Base-by-base conservation (phyloP, 2,329 filamentous ascomycete species). In the Alternaria rosae region DNA sequence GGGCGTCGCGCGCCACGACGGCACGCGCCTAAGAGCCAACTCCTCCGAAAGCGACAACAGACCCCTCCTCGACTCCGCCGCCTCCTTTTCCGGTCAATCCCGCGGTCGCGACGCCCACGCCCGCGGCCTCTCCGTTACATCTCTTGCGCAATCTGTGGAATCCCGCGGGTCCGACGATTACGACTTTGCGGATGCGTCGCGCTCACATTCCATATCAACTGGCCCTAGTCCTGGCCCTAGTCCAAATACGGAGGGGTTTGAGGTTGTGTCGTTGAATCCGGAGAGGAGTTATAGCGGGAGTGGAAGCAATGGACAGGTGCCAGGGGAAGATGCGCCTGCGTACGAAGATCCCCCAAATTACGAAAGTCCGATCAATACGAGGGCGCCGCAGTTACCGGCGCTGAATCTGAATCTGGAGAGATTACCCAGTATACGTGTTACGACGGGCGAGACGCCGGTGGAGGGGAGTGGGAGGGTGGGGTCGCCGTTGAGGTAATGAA, bases 1-100 rank as follows among this genome's bases (percentile, higher is more conserved):
- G 5, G 92, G 92, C 32, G 86, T 94, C 13, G 91, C 91, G 1
- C 85, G 90, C 45, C 91, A 92, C 70, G 92, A 95, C 70, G 92
- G 92, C 52, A 92, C 91, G 1, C 84, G 92, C 47, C 80, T 95
- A 26, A 86, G 92, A 28, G 90, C 90, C 35, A 91, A 89, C 72
- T 93, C 90, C 65, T 85, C 84, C 17, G 91, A 93, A 68, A 92
- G 89, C 70, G 91, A 94, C 74, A 83, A 88, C 28, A 82, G 89
- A 44, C 91, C 91, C 1, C 80, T 94, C 9, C 83, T 94, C 12
- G 91, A 90, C 32, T 89, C 90, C 66, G 88, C 90, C 1, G 91
- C 90, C 3, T 89, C 86, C 69, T 90, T 92, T 35, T 78, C 76
- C 12, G 77, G 75, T 6, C 67, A 70, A 44, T 75, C 71, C 52